Percentiles rank a stretch among this genome's conserved stretches.
Conservation (phyloP, 306 rosid species). For the Casuarina equisetifolia region DNA sequence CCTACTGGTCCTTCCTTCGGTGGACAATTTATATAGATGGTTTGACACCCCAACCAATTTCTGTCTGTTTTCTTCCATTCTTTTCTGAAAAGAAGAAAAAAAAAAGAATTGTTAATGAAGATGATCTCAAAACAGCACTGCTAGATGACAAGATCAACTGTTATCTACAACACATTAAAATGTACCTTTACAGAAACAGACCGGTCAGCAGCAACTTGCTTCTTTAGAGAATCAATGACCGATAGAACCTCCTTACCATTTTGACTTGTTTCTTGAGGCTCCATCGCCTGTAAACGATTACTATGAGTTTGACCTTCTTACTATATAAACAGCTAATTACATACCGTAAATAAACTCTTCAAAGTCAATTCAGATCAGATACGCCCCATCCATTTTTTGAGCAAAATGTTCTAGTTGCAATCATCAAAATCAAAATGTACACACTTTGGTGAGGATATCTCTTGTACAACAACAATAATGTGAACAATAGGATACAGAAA, state of each 20-base stretch:
- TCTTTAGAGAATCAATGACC: conserved; percentile 76
- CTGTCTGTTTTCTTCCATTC: conserved; percentile 78
- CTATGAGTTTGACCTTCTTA: conserved; percentile 9
- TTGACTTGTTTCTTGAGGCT: conserved; percentile 37
- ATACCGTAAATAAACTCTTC: neutral
- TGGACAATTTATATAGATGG: conserved; percentile 49
- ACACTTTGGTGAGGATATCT: neutral
- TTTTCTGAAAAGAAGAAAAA: conserved; percentile 50
- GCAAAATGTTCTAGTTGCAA: neutral
- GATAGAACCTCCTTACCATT: conserved; percentile 50
- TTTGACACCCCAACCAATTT: conserved; percentile 64
- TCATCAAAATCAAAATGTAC: neutral
- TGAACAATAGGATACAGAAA: neutral
- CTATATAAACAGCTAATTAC: neutral
- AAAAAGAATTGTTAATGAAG: neutral
- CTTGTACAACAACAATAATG: neutral
- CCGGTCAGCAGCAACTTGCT: conserved; percentile 66
- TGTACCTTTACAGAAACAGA: conserved; percentile 60
- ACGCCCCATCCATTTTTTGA: neutral
- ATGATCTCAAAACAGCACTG: conserved; percentile 13
- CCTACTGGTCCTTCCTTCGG: conserved; percentile 52
- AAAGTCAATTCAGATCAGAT: neutral
- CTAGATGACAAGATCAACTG: conserved; percentile 17
- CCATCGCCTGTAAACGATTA: conserved; percentile 38
- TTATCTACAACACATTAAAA: conserved; percentile 15